phyloP scores from a whole-genome alignment of 208 protist species.

The Herpetomonas tarakana region DNA sequence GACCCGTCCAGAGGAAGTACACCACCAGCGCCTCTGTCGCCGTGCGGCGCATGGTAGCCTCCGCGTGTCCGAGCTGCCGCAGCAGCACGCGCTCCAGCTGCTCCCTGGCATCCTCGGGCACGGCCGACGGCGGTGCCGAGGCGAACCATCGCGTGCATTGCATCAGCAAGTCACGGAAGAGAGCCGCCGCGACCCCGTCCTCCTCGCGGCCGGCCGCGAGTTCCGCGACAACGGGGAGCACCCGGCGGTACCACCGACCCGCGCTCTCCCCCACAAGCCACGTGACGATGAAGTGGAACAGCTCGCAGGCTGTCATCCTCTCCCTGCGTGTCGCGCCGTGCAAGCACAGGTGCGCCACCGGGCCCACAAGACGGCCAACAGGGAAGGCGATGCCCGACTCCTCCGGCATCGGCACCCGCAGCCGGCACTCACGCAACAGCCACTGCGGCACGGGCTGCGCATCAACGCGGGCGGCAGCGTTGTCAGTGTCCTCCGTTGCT shows the following conservation, averaged over 20 bases:
- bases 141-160: conserved; percentile 10
- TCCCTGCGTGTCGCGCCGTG: conserved; percentile 43
- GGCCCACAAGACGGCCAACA: conserved; percentile 62
- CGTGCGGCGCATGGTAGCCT: conserved; percentile 9
- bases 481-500: conserved; percentile 5
- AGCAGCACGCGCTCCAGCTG: conserved; percentile 8
- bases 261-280: conserved; percentile 59
- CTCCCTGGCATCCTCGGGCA: background rate
- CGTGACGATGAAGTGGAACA: conserved; percentile 79
- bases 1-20: conserved; percentile 10
- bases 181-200: background rate
- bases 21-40: conserved; percentile 15
- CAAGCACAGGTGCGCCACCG: conserved; percentile 58
- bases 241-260: conserved; percentile 19
- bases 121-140: background rate
- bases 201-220: conserved; percentile 46
- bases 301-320: conserved; percentile 82
- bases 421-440: conserved; percentile 16
- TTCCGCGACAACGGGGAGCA: conserved; percentile 60
- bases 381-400: conserved; percentile 30
- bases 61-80: conserved; percentile 4
- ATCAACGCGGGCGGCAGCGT: conserved; percentile 27
- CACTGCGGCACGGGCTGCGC: conserved; percentile 25
- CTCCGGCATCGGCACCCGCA: conserved; percentile 31
- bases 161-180: conserved; percentile 5